These are phyloP conservation scores for Circinella umbellata DNA, from an alignment of 371 early-diverging fungal genomes.

Conservation along the genomic window DNA sequence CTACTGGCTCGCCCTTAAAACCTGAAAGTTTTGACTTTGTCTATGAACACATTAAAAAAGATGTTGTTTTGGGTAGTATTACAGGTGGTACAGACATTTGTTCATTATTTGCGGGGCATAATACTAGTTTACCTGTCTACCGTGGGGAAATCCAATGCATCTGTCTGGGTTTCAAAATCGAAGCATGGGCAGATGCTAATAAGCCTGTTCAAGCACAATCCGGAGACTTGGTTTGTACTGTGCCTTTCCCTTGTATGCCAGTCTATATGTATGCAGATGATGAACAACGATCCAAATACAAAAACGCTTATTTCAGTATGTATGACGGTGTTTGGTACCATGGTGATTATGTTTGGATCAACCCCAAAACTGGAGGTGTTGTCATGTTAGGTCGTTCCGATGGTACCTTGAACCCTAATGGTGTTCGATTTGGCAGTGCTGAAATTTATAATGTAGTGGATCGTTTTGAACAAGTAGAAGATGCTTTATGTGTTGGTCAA, in stretches of 20 bases:
- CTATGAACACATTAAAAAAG: slow-evolving; percentile 80
- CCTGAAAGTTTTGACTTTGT: slow-evolving; percentile 93
- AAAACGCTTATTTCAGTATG: slow-evolving; percentile 86
- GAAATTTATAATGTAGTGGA: slow-evolving; percentile 95
- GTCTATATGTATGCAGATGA: slow-evolving; percentile 90
- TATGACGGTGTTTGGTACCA: slow-evolving; percentile 92
- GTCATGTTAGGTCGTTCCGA: slow-evolving; percentile 95
- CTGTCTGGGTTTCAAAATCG: slow-evolving; percentile 92
- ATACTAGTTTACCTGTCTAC: slow-evolving; percentile 87
- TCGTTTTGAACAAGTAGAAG: slow-evolving; percentile 53
- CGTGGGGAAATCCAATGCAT: slow-evolving; percentile 95
- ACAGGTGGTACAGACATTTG: slow-evolving; percentile 98
- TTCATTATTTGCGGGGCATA: slow-evolving; percentile 93
- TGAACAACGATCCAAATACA: slow-evolving; percentile 73
- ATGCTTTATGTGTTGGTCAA: slow-evolving; percentile 83
- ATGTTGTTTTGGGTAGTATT: slow-evolving; percentile 89
- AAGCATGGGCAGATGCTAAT: slow-evolving; percentile 80
- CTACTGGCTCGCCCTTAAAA: slow-evolving; percentile 94
- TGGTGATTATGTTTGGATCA: slow-evolving; percentile 92
- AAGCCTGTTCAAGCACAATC: slow-evolving; percentile 71
- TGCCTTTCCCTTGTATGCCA: slow-evolving; percentile 98
- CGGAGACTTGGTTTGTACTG: slow-evolving; percentile 92
- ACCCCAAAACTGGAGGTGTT: slow-evolving; percentile 88
- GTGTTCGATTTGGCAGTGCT: slow-evolving; percentile 95
- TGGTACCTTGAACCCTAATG: slow-evolving; percentile 95